These are phyloP conservation scores for Gracilaria gracilis DNA, from an alignment of 23 red algal species.

Conservation along the genomic window DNA sequence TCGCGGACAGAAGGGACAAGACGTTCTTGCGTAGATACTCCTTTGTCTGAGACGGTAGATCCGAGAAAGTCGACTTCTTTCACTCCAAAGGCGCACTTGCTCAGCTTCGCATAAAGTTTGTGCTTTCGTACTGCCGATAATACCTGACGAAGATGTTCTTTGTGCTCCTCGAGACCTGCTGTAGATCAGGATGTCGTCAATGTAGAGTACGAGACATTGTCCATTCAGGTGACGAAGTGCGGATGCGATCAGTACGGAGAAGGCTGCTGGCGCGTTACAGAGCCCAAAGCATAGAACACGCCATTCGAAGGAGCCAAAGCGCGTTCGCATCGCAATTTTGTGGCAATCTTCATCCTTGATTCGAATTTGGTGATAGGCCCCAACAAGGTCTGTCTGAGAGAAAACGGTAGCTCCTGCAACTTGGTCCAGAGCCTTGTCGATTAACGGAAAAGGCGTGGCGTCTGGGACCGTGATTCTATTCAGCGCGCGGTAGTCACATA, in stretches of 20 bases:
- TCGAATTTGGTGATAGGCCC: not conserved
- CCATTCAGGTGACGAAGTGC: not conserved
- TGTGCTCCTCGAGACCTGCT: not conserved
- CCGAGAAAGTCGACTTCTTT: not conserved
- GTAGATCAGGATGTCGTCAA: not conserved
- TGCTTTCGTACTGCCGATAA: not conserved
- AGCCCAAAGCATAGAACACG: not conserved
- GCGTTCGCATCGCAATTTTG: not conserved
- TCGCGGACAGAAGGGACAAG: not conserved
- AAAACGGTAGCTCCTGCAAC: constrained; percentile 22
- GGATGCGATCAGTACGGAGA: not conserved
- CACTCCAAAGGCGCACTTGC: not conserved
- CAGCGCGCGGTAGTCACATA: constrained; percentile 21
- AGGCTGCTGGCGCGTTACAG: not conserved
- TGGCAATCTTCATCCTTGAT: not conserved
- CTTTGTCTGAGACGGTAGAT: not conserved
- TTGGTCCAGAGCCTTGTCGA: not conserved
- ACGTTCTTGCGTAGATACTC: not conserved
- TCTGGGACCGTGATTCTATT: constrained; percentile 44
- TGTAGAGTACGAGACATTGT: not conserved
- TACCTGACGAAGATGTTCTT: not conserved
- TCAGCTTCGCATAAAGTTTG: not conserved
- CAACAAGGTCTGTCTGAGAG: constrained; percentile 2
- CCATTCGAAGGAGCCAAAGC: not conserved
- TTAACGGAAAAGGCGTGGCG: constrained; percentile 1